A percentile compares a stretch with the other conserved stretches of the same genome.
Evolutionary conservation across 495 filamentous ascomycete species (phyloP).

Genomic region (Lasiosphaeria miniovina): DNA sequence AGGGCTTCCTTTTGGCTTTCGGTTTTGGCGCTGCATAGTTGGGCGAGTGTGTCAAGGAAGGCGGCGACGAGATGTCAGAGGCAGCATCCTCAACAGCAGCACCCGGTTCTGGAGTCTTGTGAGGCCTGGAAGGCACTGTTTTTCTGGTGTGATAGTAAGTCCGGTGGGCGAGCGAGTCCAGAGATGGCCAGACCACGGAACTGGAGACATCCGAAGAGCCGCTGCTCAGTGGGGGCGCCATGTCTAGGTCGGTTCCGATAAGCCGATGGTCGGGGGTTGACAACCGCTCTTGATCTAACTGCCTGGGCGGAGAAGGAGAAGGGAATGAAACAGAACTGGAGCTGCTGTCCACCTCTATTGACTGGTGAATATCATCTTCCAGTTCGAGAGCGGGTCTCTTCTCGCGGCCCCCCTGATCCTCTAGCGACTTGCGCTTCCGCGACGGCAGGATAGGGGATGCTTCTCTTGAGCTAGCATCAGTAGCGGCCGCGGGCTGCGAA

Average conservation of each 20-base stretch:
- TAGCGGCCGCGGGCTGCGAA: neutral
- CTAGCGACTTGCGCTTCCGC: conserved; percentile 46
- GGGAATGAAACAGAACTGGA: conserved; percentile 13
- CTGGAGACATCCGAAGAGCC: conserved; percentile 35
- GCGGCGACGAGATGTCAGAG: conserved; percentile 48
- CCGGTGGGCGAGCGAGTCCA: conserved; percentile 37
- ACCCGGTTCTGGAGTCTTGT: conserved; percentile 27
- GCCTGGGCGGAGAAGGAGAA: conserved; percentile 26
- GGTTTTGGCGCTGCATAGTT: conserved; percentile 34
- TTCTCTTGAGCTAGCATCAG: conserved; percentile 13
- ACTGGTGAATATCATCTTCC: conserved; percentile 23
- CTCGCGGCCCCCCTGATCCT: conserved; percentile 28
- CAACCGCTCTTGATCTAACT: conserved; percentile 14
- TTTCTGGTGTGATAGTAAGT: conserved; percentile 26
- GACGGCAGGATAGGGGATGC: conserved; percentile 27
- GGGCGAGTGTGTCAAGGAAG: conserved; percentile 50
- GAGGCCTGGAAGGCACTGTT: conserved; percentile 10
- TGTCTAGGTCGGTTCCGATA: conserved; percentile 36
- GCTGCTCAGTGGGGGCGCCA: conserved; percentile 46
- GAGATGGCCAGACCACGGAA: conserved; percentile 38
- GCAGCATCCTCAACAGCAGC: conserved; percentile 21
- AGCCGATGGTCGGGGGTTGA: conserved; percentile 19
- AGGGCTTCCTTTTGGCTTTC: conserved; percentile 20
- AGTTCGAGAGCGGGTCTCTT: conserved; percentile 22
- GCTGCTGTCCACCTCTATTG: conserved; percentile 29